phyloP scores from a whole-genome alignment of 1,284 basidiomycete species.

The Meira miltonrushii region DNA sequence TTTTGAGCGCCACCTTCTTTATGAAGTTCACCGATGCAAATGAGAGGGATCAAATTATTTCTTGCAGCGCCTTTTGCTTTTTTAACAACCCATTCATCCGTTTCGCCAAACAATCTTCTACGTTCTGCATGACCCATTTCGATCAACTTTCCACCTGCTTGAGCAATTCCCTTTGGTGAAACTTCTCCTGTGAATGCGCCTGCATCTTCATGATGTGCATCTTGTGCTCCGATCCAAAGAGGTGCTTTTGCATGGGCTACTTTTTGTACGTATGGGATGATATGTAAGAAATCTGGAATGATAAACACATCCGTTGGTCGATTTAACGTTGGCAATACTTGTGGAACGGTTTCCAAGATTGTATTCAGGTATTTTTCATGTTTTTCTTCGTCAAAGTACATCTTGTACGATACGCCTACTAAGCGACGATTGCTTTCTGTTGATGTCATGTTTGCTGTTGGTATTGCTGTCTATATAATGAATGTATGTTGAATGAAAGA shows the following conservation, averaged over 20 bases:
- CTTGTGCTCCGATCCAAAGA: constrained; percentile 39
- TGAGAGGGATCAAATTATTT: constrained; percentile 37
- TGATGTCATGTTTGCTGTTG: neutral
- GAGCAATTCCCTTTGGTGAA: constrained; percentile 34
- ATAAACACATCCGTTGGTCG: constrained; percentile 40
- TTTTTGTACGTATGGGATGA: constrained; percentile 10
- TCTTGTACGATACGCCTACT: constrained; percentile 47
- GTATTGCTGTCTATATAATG: too few relatives aligned
- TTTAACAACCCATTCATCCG: constrained; percentile 33
- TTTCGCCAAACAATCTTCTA: constrained; percentile 39
- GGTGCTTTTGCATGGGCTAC: constrained; percentile 1
- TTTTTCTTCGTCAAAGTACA: constrained; percentile 45
- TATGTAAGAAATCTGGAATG: constrained; percentile 44
- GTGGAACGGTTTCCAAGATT: constrained; percentile 54
- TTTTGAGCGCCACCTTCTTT: constrained; percentile 21
- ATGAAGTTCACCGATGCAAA: constrained; percentile 41
- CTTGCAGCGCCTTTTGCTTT: constrained; percentile 30
- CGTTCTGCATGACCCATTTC: constrained; percentile 49
- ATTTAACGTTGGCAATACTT: constrained; percentile 31
- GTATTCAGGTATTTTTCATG: constrained; percentile 55
- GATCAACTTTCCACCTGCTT: constrained; percentile 36
- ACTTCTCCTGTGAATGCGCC: constrained; percentile 47
- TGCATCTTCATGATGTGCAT: constrained; percentile 30
- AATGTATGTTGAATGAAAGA: too few relatives aligned
- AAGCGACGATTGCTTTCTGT: constrained; percentile 17